Base-by-base conservation (phyloP, 2,329 filamentous ascomycete genomes). In the Colletotrichum sp. region DNA sequence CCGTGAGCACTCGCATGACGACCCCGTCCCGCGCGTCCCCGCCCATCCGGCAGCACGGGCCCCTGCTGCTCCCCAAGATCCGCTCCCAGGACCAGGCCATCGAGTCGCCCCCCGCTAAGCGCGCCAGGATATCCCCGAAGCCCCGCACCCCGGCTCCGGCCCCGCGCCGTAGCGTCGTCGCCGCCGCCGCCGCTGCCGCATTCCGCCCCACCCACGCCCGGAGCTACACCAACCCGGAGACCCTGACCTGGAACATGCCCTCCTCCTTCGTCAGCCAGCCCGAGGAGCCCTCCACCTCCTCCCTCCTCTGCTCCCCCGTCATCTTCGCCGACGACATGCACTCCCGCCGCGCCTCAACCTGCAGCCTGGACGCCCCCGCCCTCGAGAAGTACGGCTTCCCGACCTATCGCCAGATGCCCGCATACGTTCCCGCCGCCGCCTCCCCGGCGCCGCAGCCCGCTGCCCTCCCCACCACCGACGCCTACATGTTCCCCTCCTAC, bases 51-150 rank as follows among this genome's bases (percentile, higher is more conserved):
- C 93, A 95, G 77, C 93, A 96, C 85, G 95, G 95, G 68, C 95
- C 95, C 67, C 88, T 95, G 65, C 88, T 98, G 75, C 89, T 98
- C 36, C 95, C 95, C 81, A 97, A 96, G 89, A 96, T 98, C 86
- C 92, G 95, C 77, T 92, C 92, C 55, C 95, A 97, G 85, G 95
- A 98, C 85, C 94, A 96, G 85, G 90, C 93, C 77, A 91, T 95
- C 77, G 92, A 93, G 67, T 82, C 83, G 34, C 81, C 84, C 21
- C 87, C 89, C 30, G 18, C 59, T 61, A 92, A 94, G 84, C 90
- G 92, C 80, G 81, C 90, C 84, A 83, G 91, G 88, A 87, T 90
- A 83, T 83, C 89, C 80, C 85, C 89, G 84, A 79, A 86, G 81
- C 88, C 83, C 78, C 83, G 78, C 78, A 28, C 57, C 21, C 55